Percentiles rank a stretch among this genome's conserved stretches.
Evolutionary conservation across 768 basidiomycete species (phyloP).

Genomic region (Boletus subparvulus): DNA sequence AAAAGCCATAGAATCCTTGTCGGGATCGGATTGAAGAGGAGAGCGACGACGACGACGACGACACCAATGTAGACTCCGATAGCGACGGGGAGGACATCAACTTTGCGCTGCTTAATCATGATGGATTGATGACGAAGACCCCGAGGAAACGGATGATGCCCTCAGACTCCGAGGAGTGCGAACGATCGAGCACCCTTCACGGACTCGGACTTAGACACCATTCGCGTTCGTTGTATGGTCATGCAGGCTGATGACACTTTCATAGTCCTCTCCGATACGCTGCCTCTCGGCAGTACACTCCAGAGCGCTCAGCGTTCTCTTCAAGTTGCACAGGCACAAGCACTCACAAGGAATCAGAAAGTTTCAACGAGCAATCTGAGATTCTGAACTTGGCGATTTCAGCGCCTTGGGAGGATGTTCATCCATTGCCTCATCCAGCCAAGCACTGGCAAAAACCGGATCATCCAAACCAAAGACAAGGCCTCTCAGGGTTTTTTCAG

Average conservation of each 20-base stretch:
- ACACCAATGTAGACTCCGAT: constrained; percentile 27
- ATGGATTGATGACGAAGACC: constrained; percentile 47
- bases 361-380: no score
- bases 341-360: constrained; percentile 19
- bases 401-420: no score
- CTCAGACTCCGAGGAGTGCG: neutral
- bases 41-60: constrained; percentile 1
- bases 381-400: no score
- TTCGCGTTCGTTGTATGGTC: constrained; percentile 8
- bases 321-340: constrained; percentile 34
- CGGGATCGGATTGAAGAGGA: constrained; percentile 6
- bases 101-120: constrained; percentile 36
- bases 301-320: constrained; percentile 40
- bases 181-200: constrained; percentile 2
- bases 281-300: constrained; percentile 44
- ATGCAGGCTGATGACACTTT: constrained; percentile 3
- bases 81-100: constrained; percentile 29
- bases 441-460: no score
- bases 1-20: neutral
- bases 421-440: no score
- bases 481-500: no score
- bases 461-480: no score
- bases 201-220: neutral
- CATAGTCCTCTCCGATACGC: constrained; percentile 9
- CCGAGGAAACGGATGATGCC: no score